Conservation (phyloP, 352 stramenopile species). For the Phytophthora kernoviae region DNA sequence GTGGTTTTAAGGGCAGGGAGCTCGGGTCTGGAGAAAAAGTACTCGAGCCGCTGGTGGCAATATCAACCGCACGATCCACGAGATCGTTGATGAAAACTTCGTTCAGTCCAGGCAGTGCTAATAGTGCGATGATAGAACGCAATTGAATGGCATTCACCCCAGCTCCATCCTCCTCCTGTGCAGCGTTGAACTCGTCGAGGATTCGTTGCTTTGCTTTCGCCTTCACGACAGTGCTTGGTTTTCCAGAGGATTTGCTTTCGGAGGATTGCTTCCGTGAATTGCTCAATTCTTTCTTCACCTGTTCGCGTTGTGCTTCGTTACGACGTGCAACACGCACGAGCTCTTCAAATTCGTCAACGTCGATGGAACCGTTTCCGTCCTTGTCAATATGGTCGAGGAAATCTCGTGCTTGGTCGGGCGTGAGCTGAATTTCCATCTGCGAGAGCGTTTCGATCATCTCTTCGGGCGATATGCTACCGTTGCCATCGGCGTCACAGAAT, state of each 20-base stretch:
- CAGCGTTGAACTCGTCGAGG: constrained; percentile 64
- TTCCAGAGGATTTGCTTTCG: constrained; percentile 43
- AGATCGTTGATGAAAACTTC: constrained; percentile 54
- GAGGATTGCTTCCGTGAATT: constrained; percentile 37
- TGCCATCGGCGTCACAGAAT: constrained; percentile 84
- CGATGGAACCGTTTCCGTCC: constrained; percentile 82
- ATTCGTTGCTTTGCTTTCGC: constrained; percentile 62
- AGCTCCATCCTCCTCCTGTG: constrained; percentile 41
- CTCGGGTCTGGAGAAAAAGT: constrained; percentile 7
- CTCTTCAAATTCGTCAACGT: constrained; percentile 88
- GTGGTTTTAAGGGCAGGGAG: constrained; percentile 11
- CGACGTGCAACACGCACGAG: constrained; percentile 73
- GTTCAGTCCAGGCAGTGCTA: constrained; percentile 60
- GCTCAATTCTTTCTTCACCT: constrained; percentile 69
- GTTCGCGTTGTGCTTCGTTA: constrained; percentile 74
- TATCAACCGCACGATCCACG: constrained; percentile 39
- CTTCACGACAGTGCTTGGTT: constrained; percentile 38
- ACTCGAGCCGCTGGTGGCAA: constrained; percentile 6
- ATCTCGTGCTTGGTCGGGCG: constrained; percentile 59
- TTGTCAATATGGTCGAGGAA: constrained; percentile 86
- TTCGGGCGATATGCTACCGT: constrained; percentile 75
- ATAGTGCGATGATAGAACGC: constrained; percentile 43
- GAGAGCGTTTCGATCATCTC: constrained; percentile 87
- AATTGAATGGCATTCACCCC: constrained; percentile 47
- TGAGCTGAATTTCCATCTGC: constrained; percentile 86